A percentile compares a stretch with the other conserved stretches of the same genome.
Evolutionary conservation across 2,329 filamentous ascomycete species (phyloP).

Genomic region (Aspergillus felis): DNA sequence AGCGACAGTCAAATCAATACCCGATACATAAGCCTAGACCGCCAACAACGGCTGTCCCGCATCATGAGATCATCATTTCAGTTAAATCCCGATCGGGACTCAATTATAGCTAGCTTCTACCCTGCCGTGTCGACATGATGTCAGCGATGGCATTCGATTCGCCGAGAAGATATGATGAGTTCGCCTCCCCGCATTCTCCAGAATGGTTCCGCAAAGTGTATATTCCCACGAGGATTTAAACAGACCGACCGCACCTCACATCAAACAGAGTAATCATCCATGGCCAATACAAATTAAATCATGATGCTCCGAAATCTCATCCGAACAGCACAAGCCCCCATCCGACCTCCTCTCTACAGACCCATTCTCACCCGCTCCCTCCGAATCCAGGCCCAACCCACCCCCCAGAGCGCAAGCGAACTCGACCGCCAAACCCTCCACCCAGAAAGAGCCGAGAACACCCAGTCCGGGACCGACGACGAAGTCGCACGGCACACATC

Average conservation of each 20-base stretch:
- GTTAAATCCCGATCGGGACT: not conserved
- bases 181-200: not conserved
- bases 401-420: not conserved
- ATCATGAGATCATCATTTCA: not conserved
- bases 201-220: not conserved
- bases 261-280: not conserved
- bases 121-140: not conserved
- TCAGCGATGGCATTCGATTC: not conserved
- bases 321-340: not conserved
- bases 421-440: slow-evolving; percentile 17
- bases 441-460: slow-evolving; percentile 18
- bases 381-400: not conserved
- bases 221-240: not conserved
- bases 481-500: slow-evolving; percentile 22
- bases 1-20: too few relatives aligned
- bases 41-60: not conserved
- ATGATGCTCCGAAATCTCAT: not conserved
- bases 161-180: not conserved
- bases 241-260: not conserved
- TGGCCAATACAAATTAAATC: not conserved
- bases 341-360: not conserved
- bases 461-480: slow-evolving; percentile 24
- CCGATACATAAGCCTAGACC: not conserved
- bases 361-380: not conserved
- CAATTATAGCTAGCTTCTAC: not conserved